These are phyloP conservation scores for Lachnellula willkommii DNA, from an alignment of 2,329 filamentous ascomycete species.

Conservation along the genomic window DNA sequence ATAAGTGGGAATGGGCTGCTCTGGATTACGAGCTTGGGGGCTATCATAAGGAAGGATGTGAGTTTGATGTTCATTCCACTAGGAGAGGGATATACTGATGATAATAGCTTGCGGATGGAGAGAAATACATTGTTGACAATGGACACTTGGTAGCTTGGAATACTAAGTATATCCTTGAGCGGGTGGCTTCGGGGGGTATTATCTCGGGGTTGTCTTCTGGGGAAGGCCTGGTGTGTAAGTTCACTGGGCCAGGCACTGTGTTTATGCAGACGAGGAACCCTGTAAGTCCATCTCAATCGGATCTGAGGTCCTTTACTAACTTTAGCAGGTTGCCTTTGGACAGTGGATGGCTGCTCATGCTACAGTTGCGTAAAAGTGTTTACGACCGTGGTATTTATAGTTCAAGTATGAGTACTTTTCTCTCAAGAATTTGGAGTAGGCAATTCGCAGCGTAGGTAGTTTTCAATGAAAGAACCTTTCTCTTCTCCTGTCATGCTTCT, in stretches of 20 bases:
- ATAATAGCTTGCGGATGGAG: conserved; percentile 52
- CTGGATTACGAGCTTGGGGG: conserved; percentile 90
- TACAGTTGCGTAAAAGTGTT: conserved; percentile 13
- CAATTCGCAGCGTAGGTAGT: not conserved
- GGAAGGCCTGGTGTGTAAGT: conserved; percentile 92
- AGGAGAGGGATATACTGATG: conserved; percentile 9
- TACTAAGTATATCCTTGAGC: conserved; percentile 85
- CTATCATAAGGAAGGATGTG: conserved; percentile 91
- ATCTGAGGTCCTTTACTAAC: conserved; percentile 1
- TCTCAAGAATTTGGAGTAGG: not conserved
- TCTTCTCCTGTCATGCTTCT: not conserved
- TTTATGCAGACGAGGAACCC: conserved; percentile 91
- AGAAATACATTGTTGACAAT: conserved; percentile 90
- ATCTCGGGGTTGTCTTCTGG: conserved; percentile 78
- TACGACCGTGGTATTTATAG: no score
- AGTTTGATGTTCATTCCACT: conserved; percentile 34
- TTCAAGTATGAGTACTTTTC: not conserved
- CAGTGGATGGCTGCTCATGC: conserved; percentile 29
- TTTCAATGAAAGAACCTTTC: not conserved
- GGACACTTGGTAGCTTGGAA: conserved; percentile 96
- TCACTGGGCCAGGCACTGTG: conserved; percentile 83
- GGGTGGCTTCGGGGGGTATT: conserved; percentile 83
- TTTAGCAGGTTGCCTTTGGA: conserved; percentile 23
- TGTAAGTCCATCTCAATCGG: conserved; percentile 37
- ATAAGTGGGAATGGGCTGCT: conserved; percentile 74